Evolutionary conservation across 352 stramenopile genomes (phyloP), one percentile per base, ranked within the genome.

Genomic region (Globisporangium paddicum): DNA sequence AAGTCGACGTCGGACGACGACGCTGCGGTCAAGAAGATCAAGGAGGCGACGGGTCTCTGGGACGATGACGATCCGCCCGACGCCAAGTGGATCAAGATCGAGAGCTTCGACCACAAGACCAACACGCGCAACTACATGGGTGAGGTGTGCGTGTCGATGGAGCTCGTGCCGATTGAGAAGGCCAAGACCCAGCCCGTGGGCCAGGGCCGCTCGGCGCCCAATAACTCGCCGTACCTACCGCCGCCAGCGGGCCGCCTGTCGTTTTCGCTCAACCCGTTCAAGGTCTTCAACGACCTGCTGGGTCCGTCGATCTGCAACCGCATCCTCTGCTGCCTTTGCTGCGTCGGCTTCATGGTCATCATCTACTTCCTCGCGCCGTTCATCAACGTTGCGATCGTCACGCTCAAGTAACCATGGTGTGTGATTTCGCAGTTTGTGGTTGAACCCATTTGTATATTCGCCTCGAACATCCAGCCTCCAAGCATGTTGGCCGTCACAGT

Each of bases 161-260:
- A 97, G 63, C 73, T 97, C 49, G 79, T 97, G 41, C 91, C 93
- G 10, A 75, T 78, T 5, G 92, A 97, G 38, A 83, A 86, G 23
- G 88, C 91, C 0, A 86, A 91, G 58, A 73, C 83, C 38, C 76
- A 90, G 42, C 66, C 73, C 0, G 86, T 93, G 28, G 93, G 93
- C 55, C 69, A 76, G n/a, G 93, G 91, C 34, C 83, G 93, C 10
- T 85, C 72, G 30, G 79, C 94, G 21, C 93, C 93, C 8, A 98
- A 98, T 75, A 93, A 91, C 60, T 95, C 95, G 55, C 93, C 93
- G 30, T 96, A 96, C 65, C 72, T 97, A 32, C 93, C 93, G 13
- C 88, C 88, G 10, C 92, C 93, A 10, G 84, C 84, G 25, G 93
- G 93, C 9, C 80, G 94, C 9, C 69, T 98, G 2, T 95, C 95